Conservation (phyloP, 352 stramenopile genomes). For the Hyaloperonospora brassicae region DNA sequence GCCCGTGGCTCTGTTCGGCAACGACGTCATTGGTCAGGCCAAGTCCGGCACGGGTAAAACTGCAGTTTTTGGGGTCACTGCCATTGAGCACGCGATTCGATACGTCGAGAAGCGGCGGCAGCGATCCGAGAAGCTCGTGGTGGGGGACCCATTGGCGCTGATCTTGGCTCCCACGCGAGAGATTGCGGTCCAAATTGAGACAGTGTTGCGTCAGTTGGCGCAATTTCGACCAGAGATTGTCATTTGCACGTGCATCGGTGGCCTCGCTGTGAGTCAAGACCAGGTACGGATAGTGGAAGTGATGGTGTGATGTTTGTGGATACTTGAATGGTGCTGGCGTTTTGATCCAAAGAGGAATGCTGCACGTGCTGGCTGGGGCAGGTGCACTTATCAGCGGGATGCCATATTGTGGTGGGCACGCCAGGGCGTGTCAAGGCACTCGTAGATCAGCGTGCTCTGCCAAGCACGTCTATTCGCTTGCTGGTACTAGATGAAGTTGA, state of each 20-base stretch:
- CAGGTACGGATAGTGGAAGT: conserved; percentile 24
- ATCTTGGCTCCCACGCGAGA: conserved; percentile 73
- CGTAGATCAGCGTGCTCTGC: conserved; percentile 46
- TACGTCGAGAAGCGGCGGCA: conserved; percentile 14
- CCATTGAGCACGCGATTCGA: conserved; percentile 53
- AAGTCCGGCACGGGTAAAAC: conserved; percentile 83
- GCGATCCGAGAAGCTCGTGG: neutral
- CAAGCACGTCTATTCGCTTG: conserved; percentile 42
- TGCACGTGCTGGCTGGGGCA: conserved; percentile 7
- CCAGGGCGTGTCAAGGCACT: conserved; percentile 65
- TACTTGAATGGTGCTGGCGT: neutral
- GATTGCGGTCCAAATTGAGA: conserved; percentile 70
- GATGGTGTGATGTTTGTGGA: no score
- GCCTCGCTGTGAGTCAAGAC: conserved; percentile 50
- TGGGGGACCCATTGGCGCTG: conserved; percentile 33
- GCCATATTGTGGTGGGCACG: conserved; percentile 63
- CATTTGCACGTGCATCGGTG: conserved; percentile 53
- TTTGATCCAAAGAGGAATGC: neutral
- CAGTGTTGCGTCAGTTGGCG: conserved; percentile 48
- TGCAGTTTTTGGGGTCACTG: conserved; percentile 60
- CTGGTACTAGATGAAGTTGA: conserved; percentile 78
- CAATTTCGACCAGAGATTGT: conserved; percentile 29
- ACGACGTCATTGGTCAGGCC: conserved; percentile 71
- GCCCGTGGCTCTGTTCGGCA: conserved; percentile 69
- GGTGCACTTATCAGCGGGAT: conserved; percentile 35